Conservation (phyloP, 2,329 filamentous ascomycete species). For the Pseudogymnoascus sp. region DNA sequence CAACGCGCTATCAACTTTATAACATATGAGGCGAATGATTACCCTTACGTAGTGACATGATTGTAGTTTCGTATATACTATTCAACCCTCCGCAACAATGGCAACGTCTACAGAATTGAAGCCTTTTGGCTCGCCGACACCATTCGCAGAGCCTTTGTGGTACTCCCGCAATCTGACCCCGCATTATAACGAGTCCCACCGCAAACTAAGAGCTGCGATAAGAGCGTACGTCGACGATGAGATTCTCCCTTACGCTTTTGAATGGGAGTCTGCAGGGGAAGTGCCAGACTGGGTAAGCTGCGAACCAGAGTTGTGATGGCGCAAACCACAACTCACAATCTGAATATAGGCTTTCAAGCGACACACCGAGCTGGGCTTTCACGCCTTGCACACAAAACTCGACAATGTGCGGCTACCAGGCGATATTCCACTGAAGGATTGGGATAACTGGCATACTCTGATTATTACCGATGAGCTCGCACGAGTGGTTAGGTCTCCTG, state of each 20-base stretch:
- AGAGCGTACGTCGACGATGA: slow-evolving; percentile 53
- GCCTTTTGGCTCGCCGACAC: slow-evolving; percentile 23
- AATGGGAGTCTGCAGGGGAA: slow-evolving; percentile 55
- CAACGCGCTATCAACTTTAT: background rate
- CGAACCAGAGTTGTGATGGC: slow-evolving; percentile 8
- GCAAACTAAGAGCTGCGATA: slow-evolving; percentile 47
- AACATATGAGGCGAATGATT: background rate
- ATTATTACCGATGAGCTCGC: slow-evolving; percentile 49
- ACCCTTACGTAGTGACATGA: background rate
- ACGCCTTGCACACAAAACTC: slow-evolving; percentile 31
- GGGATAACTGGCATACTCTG: slow-evolving; percentile 50
- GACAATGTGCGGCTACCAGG: slow-evolving; percentile 37
- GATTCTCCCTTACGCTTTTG: slow-evolving; percentile 49
- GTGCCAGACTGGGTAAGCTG: slow-evolving; percentile 38
- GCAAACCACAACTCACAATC: background rate
- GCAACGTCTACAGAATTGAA: background rate
- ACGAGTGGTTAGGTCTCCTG: slow-evolving; percentile 32
- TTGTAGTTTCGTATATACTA: background rate
- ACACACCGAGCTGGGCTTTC: slow-evolving; percentile 26
- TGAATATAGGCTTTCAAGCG: slow-evolving; percentile 22
- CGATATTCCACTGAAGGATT: slow-evolving; percentile 39
- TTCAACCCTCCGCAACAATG: background rate
- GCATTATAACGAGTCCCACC: slow-evolving; percentile 58
- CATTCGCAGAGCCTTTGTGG: slow-evolving; percentile 29
- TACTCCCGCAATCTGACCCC: slow-evolving; percentile 33